Conservation (phyloP, 805 yeast species). For the Metschnikowia henanensis region DNA sequence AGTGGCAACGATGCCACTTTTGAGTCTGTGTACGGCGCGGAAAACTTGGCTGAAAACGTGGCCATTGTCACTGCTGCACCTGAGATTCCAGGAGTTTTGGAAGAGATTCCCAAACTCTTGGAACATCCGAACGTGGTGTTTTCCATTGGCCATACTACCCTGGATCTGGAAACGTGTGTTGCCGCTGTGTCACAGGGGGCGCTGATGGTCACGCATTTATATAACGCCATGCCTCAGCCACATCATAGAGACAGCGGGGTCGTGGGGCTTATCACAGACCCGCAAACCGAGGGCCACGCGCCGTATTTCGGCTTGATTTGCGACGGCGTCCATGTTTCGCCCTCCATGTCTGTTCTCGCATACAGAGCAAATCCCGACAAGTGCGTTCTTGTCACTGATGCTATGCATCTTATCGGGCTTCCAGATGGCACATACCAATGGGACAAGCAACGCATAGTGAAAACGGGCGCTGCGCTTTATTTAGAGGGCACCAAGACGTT, state of each 20-base stretch:
- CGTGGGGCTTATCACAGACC: slow-evolving; percentile 46
- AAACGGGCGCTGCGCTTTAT: slow-evolving; percentile 46
- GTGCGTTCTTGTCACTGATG: slow-evolving; percentile 57
- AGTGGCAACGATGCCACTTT: slow-evolving; percentile 32
- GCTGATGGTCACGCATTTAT: slow-evolving; percentile 59
- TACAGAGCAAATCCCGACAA: slow-evolving; percentile 53
- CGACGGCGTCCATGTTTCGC: slow-evolving; percentile 62
- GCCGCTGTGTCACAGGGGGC: slow-evolving; percentile 53
- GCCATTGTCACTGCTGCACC: slow-evolving; percentile 53
- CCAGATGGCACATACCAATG: slow-evolving; percentile 57
- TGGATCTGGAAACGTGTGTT: slow-evolving; percentile 38
- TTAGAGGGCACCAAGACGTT: slow-evolving; percentile 56
- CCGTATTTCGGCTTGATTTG: slow-evolving; percentile 57
- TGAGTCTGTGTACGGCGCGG: slow-evolving; percentile 37
- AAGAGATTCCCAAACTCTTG: slow-evolving; percentile 36
- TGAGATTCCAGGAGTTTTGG: slow-evolving; percentile 47
- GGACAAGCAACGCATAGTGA: slow-evolving; percentile 48
- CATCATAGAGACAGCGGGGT: slow-evolving; percentile 61
- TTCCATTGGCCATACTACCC: slow-evolving; percentile 49
- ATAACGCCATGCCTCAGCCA: slow-evolving; percentile 63
- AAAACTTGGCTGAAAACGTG: slow-evolving; percentile 34
- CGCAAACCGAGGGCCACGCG: slow-evolving; percentile 19
- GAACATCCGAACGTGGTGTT: slow-evolving; percentile 34
- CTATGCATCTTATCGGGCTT: slow-evolving; percentile 56
- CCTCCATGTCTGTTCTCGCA: slow-evolving; percentile 50